phyloP scores from a whole-genome alignment of 2,329 filamentous ascomycete genomes.

The Diplodia scrobiculata region DNA sequence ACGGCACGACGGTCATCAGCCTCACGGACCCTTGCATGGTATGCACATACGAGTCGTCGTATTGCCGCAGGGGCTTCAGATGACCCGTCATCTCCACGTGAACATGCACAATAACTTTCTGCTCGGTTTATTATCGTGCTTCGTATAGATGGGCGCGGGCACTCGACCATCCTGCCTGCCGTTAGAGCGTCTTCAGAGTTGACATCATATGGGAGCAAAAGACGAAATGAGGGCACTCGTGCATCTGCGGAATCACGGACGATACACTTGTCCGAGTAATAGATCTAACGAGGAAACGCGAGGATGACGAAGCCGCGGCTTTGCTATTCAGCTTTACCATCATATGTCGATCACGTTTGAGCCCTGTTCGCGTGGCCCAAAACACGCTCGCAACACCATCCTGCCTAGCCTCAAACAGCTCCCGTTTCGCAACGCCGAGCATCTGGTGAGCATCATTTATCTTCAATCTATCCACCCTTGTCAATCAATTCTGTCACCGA shows the following conservation, averaged over 20 bases:
- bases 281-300: not conserved
- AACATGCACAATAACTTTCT: not conserved
- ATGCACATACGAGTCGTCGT: not conserved
- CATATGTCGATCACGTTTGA: not conserved
- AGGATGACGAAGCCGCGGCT: not conserved
- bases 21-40: not conserved
- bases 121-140: not conserved
- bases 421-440: slow-evolving; percentile 4
- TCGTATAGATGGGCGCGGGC: not conserved
- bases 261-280: not conserved
- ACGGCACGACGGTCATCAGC: not conserved
- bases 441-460: not conserved
- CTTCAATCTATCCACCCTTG: not conserved
- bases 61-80: not conserved
- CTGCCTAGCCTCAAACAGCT: slow-evolving; percentile 1
- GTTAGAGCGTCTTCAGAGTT: not conserved
- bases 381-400: slow-evolving; percentile 8
- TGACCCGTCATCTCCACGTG: not conserved
- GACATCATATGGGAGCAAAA: not conserved
- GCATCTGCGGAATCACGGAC: not conserved
- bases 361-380: not conserved
- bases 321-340: not conserved
- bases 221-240: not conserved
- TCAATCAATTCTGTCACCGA: not conserved
- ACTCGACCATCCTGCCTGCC: not conserved